Evolutionary conservation across 345 rosid genomes (phyloP), one percentile per base, ranked within the genome.

Genomic region (Clausena lansium): DNA sequence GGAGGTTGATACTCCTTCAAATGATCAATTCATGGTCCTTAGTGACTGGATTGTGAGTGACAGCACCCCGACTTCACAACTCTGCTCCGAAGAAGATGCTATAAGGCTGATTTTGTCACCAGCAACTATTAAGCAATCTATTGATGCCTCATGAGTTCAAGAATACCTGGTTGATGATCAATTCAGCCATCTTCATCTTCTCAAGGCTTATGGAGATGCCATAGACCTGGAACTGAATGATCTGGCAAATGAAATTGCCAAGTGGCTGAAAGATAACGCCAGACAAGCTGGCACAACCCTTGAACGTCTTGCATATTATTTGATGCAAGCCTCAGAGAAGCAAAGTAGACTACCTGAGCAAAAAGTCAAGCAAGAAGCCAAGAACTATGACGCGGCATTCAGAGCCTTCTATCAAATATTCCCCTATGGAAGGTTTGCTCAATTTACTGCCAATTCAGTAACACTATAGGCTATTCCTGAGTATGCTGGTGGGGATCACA

Each of bases 121-220:
- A 20, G 5, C 55, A 35, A 38, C 63, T 17, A 59, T 59, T 60
- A 77, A 72, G 67, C 38, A 36, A 67, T 78, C 83, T 24, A 17
- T 70, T 65, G 76, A 47, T 63, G 27, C 30, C 32, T n/a, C 32
- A 28, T 69, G 79, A 30, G 22, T 22, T 25, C 76, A 68, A 36
- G 10, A 70, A 70, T 32, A 73, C 62, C 45, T 76, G 62, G 52
- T 85, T 65, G 84, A 85, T 76, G 67, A 41, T 9, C 78, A 79
- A 7, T 32, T 79, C 77, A 79, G 77, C 74, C 77, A 83, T 30
- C 33, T 76, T 22, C 85, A 83, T 75, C 78, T 86, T 63, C 78
- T 86, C 64, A 73, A 81, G 81, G 87, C 89, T 36, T 87, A 77
- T 60, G 86, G 86, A 77, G 90, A 87, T 72, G 90, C 88, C 61